A percentile compares a stretch with the other conserved stretches of the same genome.
These are phyloP conservation scores for Phaeomoniella chlamydospora DNA, from an alignment of 2,329 filamentous ascomycete genomes.

Conservation along the genomic window DNA sequence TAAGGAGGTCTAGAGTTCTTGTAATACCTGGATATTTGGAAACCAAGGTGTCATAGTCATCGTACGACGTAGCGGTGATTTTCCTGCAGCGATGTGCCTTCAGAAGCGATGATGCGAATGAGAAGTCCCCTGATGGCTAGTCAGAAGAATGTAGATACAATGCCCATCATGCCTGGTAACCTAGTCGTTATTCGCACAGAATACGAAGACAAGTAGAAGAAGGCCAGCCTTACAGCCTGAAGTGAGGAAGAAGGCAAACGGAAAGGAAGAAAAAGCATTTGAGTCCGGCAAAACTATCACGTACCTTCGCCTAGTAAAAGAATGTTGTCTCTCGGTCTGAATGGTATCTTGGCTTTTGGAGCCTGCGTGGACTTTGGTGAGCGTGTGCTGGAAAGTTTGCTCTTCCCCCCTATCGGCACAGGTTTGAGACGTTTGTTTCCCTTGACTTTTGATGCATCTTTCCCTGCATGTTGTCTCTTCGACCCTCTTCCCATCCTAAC, in stretches of 20 bases:
- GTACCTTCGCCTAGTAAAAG: slow-evolving; percentile 29
- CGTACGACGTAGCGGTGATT: slow-evolving; percentile 29
- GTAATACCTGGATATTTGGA: slow-evolving; percentile 60
- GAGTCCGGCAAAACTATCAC: slow-evolving; percentile 6
- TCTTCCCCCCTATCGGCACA: not conserved
- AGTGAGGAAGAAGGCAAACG: not conserved
- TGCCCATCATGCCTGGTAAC: slow-evolving; percentile 3
- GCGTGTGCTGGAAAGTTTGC: not conserved
- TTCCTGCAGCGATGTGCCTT: slow-evolving; percentile 22
- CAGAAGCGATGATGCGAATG: slow-evolving; percentile 28
- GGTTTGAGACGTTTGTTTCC: not conserved
- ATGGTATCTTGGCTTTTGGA: slow-evolving; percentile 15
- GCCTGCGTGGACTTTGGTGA: not conserved
- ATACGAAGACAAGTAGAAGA: not conserved
- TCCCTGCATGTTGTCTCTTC: not conserved
- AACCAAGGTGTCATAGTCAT: slow-evolving; percentile 33
- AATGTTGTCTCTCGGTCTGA: slow-evolving; percentile 24
- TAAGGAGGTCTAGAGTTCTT: slow-evolving; percentile 3
- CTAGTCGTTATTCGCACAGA: slow-evolving; percentile 1
- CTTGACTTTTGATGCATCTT: not conserved
- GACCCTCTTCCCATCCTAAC: not conserved
- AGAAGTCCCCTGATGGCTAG: slow-evolving; percentile 33
- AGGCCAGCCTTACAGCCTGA: not conserved
- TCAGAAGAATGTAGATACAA: too few species aligned
- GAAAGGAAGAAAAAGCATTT: not conserved